Evolutionary conservation across 2,329 filamentous ascomycete genomes (phyloP).

Genomic region (Metarhizium album): DNA sequence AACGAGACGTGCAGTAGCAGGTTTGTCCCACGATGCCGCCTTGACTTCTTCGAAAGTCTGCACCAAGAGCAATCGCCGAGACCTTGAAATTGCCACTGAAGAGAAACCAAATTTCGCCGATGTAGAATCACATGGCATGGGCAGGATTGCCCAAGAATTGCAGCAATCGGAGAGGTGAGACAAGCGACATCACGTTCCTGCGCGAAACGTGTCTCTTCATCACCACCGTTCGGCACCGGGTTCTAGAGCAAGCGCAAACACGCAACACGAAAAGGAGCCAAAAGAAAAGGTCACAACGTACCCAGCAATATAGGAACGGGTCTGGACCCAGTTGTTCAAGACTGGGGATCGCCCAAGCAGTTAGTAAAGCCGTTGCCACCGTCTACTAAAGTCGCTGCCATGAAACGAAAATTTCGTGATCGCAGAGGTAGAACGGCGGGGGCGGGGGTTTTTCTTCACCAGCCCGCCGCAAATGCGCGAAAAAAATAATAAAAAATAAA

Average conservation of each 20-base stretch:
- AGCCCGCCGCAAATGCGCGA: neutral
- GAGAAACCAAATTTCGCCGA: no score
- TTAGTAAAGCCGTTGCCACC: neutral
- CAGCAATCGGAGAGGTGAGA: no score
- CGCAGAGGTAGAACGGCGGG: neutral
- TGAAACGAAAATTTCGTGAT: neutral
- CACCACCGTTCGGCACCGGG: no score
- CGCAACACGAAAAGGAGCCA: neutral
- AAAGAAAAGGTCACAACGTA: slow-evolving; percentile 32
- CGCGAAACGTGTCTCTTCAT: no score
- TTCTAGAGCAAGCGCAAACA: neutral
- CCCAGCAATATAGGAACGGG: slow-evolving; percentile 70
- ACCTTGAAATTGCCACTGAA: no score
- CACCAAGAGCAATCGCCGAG: no score
- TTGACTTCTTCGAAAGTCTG: no score
- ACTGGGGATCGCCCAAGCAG: slow-evolving; percentile 26
- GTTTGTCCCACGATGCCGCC: neutral
- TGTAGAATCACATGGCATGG: no score
- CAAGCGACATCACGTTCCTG: no score
- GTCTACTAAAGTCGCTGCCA: neutral
- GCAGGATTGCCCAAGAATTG: no score
- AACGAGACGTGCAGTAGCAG: neutral
- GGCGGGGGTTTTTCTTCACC: neutral
- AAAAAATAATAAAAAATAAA: slow-evolving; percentile 1
- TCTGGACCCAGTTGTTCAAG: slow-evolving; percentile 58